Percentiles rank a stretch among this genome's conserved stretches.
These are phyloP conservation scores for Coemansia sp. DNA, from an alignment of 192 early-diverging fungal genomes.

Conservation along the genomic window DNA sequence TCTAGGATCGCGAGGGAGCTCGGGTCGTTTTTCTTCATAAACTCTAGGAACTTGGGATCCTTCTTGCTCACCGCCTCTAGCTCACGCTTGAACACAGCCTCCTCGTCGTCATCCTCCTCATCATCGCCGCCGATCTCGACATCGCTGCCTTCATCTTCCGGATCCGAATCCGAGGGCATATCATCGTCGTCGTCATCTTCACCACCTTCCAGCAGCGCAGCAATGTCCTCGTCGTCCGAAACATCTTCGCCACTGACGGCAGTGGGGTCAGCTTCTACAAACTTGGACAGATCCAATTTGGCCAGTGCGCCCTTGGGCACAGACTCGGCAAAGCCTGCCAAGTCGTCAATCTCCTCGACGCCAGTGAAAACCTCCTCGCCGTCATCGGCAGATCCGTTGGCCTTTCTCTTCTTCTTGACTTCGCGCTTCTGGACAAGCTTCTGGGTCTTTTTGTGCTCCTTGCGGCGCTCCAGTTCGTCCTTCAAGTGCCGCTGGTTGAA, in stretches of 20 bases:
- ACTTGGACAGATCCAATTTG: conserved; percentile 42
- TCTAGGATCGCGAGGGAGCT: conserved; percentile 80
- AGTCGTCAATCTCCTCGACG: conserved; percentile 54
- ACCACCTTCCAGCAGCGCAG: conserved; percentile 31
- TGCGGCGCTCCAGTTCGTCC: conserved; percentile 62
- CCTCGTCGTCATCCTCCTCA: conserved; percentile 63
- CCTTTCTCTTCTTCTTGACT: conserved; percentile 57
- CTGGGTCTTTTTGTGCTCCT: conserved; percentile 63
- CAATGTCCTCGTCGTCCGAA: conserved; percentile 23
- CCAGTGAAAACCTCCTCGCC: conserved; percentile 38
- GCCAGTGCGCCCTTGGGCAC: conserved; percentile 33
- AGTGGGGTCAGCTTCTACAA: conserved; percentile 40
- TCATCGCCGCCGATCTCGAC: conserved; percentile 59
- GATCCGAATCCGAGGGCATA: conserved; percentile 13
- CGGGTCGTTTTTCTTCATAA: conserved; percentile 83
- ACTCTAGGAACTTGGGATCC: conserved; percentile 94
- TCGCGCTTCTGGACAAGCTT: conserved; percentile 63
- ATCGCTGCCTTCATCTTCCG: conserved; percentile 47
- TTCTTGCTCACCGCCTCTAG: conserved; percentile 81
- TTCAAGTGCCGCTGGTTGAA: conserved; percentile 80
- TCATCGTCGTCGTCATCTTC: conserved; percentile 37
- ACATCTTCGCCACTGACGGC: conserved; percentile 10
- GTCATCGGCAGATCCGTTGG: conserved; percentile 14
- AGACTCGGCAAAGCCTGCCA: conserved; percentile 50
- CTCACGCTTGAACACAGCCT: conserved; percentile 74